Base-by-base conservation (phyloP, 2,329 filamentous ascomycete species). In the Nakataea oryzae region DNA sequence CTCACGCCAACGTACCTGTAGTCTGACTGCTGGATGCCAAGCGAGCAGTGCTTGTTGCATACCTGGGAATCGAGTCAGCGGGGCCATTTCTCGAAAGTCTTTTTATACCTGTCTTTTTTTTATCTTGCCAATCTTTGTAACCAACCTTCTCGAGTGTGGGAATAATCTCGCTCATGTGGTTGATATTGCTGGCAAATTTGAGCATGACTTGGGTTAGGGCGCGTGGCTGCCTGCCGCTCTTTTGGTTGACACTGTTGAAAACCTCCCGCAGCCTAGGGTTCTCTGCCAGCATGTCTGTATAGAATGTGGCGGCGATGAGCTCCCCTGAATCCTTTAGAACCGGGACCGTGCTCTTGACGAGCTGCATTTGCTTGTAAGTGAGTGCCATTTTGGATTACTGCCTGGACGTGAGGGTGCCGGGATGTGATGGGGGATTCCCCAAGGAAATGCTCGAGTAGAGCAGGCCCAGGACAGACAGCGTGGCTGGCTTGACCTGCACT, bases 31-130 rank as follows among this genome's bases (percentile, higher is more conserved):
- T 77, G 78, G 69, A 92, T 85, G 67, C 84, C 84, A 1, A 92
- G 78, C 0, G 85, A 88, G 63, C 83, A 88, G 72, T 92, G 89
- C 74, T 91, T 91, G 71, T 91, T 84, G 71, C 86, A 88, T 67
- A 83, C 79, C 30, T 80, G 78, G 41, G 5, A 9, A 3, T 21
- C 41, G 21, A 50, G 21, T 50, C 41, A 50, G 41, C 6, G 21
- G 7, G 21, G 21, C n/a, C n/a, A n/a, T n/a, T n/a, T n/a, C 34
- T 47, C 14, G n/a, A n/a, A n/a, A n/a, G n/a, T n/a, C 34, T 21
- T 4, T 21, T 9, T 6, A n/a, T 9, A 50, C 7, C 21, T 17
- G 21, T 50, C 24, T 50, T 9, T 47, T n/a, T 47, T 13, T 34
- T 9, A 9, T 14, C 32, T 9, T n/a, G 2, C 14, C 7, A n/a